phyloP scores from a whole-genome alignment of 75 land plant species.

The Pinus tabuliformis region DNA sequence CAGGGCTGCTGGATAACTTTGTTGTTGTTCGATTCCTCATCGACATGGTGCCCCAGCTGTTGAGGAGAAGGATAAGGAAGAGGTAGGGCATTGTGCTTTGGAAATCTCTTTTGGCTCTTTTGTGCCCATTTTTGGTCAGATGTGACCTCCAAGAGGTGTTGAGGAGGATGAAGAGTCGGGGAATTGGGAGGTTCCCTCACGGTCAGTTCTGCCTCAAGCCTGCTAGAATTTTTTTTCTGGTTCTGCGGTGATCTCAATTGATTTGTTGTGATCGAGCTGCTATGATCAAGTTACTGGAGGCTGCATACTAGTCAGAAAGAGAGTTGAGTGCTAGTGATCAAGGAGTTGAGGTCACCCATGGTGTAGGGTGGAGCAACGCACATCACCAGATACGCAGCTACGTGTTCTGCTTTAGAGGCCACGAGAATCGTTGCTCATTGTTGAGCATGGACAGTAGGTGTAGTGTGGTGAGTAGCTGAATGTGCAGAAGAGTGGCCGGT shows the following conservation, averaged over 20 bases:
- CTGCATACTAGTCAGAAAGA: too few species aligned
- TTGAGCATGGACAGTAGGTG: too few species aligned
- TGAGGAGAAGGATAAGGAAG: neutral
- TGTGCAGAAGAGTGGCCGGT: too few species aligned
- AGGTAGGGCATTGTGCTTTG: neutral
- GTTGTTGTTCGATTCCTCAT: conserved; percentile 12
- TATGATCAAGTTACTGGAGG: too few species aligned
- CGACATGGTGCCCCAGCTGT: neutral
- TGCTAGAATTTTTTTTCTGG: neutral
- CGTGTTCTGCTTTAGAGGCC: too few species aligned
- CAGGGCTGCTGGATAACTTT: conserved; percentile 37
- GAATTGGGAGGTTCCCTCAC: conserved; percentile 6
- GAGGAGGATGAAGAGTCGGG: neutral
- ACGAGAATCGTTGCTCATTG: too few species aligned
- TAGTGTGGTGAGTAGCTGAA: too few species aligned
- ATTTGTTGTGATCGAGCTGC: too few species aligned
- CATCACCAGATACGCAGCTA: too few species aligned
- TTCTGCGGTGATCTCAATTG: conserved; percentile 10
- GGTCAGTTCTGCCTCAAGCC: neutral
- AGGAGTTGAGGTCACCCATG: too few species aligned
- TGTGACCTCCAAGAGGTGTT: neutral
- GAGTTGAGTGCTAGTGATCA: too few species aligned
- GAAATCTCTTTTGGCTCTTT: neutral
- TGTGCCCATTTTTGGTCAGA: neutral
- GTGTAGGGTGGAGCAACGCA: too few species aligned